phyloP scores from a whole-genome alignment of 805 yeast genomes.

The Zygoascus ofunaensis region DNA sequence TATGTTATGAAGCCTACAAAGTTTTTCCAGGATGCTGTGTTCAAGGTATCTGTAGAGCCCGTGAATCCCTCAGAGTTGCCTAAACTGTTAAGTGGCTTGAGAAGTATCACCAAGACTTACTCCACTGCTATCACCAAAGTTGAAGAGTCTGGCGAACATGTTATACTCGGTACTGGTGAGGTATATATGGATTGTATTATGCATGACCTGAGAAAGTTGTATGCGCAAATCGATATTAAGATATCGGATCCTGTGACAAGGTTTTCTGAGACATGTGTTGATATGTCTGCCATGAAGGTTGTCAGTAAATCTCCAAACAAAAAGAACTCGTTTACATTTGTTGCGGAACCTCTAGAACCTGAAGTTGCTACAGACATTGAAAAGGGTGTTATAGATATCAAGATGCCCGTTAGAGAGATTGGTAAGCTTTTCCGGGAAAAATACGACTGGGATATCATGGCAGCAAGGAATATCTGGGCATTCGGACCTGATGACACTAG shows the following conservation, averaged over 20 bases:
- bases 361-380: slow-evolving; percentile 50
- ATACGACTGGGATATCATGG: slow-evolving; percentile 75
- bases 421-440: slow-evolving; percentile 47
- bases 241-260: slow-evolving; percentile 77
- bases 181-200: slow-evolving; percentile 74
- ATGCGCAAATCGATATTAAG: slow-evolving; percentile 59
- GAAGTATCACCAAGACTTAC: slow-evolving; percentile 52
- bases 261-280: slow-evolving; percentile 68
- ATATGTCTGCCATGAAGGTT: slow-evolving; percentile 59
- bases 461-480: slow-evolving; percentile 74
- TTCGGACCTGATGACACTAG: slow-evolving; percentile 49
- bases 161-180: slow-evolving; percentile 77
- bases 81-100: slow-evolving; percentile 57
- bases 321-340: slow-evolving; percentile 51
- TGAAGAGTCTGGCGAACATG: slow-evolving; percentile 85
- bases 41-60: slow-evolving; percentile 80
- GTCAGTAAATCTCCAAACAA: slow-evolving; percentile 48
- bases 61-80: slow-evolving; percentile 71
- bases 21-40: slow-evolving; percentile 46
- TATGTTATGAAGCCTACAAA: slow-evolving; percentile 36
- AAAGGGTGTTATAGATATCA: slow-evolving; percentile 31
- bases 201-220: slow-evolving; percentile 61
- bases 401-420: slow-evolving; percentile 35
- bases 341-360: slow-evolving; percentile 65
- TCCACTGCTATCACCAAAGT: slow-evolving; percentile 59